A percentile compares a stretch with the other conserved stretches of the same genome.
Evolutionary conservation across 1,139 yeast genomes (phyloP).

Genomic region (Hemisphaericaspora xylofermentans): DNA sequence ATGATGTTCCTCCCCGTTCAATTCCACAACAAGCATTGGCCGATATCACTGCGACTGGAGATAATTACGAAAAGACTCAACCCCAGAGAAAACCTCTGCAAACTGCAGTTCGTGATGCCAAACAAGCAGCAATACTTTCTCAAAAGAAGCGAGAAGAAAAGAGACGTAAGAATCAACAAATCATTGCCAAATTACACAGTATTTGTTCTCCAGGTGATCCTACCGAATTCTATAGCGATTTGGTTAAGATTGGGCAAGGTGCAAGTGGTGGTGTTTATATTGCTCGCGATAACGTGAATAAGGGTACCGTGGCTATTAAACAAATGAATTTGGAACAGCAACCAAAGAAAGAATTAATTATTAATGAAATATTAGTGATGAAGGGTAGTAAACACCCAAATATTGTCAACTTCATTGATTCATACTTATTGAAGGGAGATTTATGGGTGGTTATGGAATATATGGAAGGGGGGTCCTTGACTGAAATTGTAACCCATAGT

Average conservation of each 20-base stretch:
- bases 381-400: slow-evolving; percentile 87
- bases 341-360: slow-evolving; percentile 92
- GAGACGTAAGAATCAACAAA: slow-evolving; percentile 64
- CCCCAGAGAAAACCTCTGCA: slow-evolving; percentile 12
- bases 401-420: slow-evolving; percentile 88
- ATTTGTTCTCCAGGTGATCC: slow-evolving; percentile 92
- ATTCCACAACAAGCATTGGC: slow-evolving; percentile 16
- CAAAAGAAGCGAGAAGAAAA: slow-evolving; percentile 78
- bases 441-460: slow-evolving; percentile 98
- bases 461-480: slow-evolving; percentile 96
- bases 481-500: slow-evolving; percentile 93
- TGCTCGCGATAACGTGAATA: slow-evolving; percentile 63
- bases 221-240: slow-evolving; percentile 61
- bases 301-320: slow-evolving; percentile 83
- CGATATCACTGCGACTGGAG: slow-evolving; percentile 10
- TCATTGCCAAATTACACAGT: slow-evolving; percentile 64
- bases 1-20: slow-evolving; percentile 6
- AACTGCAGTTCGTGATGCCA: slow-evolving; percentile 52
- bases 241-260: slow-evolving; percentile 92
- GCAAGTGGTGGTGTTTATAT: slow-evolving; percentile 98
- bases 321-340: slow-evolving; percentile 93
- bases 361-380: slow-evolving; percentile 92
- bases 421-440: slow-evolving; percentile 71
- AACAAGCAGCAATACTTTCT: slow-evolving; percentile 54
- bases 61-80: slow-evolving; percentile 13